Evolutionary conservation across 768 basidiomycete species (phyloP).

Genomic region (Boletus sp.): DNA sequence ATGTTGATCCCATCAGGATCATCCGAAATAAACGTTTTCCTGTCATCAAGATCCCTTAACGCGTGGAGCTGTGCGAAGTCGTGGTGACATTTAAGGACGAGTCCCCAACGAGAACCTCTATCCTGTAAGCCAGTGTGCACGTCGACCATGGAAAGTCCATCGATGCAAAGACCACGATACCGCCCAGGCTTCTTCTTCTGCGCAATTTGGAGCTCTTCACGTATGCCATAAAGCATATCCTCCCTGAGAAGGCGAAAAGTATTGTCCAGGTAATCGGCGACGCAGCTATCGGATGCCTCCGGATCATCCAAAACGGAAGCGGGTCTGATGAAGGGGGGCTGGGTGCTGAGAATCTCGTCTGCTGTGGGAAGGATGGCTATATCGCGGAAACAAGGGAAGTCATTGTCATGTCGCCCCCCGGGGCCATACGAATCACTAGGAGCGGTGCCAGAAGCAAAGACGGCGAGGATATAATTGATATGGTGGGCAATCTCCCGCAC

Average conservation of each 20-base stretch:
- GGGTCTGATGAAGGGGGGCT: conserved; percentile 53
- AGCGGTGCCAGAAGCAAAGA: conserved; percentile 24
- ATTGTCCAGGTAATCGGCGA: conserved; percentile 57
- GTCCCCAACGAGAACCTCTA: conserved; percentile 39
- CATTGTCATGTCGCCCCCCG: conserved; percentile 73
- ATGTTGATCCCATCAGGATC: conserved; percentile 34
- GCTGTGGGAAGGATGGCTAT: conserved; percentile 66
- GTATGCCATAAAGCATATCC: conserved; percentile 60
- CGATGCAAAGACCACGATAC: conserved; percentile 39
- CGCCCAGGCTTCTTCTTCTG: conserved; percentile 41
- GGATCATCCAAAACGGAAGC: conserved; percentile 46
- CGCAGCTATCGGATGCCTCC: conserved; percentile 35
- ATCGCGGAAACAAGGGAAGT: conserved; percentile 56
- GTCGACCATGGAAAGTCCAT: conserved; percentile 38
- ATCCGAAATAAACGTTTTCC: conserved; percentile 38
- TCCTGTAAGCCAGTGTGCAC: conserved; percentile 36
- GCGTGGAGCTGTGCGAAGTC: conserved; percentile 39
- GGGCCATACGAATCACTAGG: conserved; percentile 34
- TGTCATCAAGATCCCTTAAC: conserved; percentile 32
- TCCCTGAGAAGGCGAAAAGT: conserved; percentile 66
- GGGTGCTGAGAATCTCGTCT: conserved; percentile 50
- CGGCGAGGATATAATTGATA: conserved; percentile 40
- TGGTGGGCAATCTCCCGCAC: conserved; percentile 38
- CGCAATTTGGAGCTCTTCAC: conserved; percentile 53
- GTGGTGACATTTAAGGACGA: conserved; percentile 36